Evolutionary conservation across 306 rosid species (phyloP), one percentile per base, ranked within the genome.

Genomic region (Sindora glabra): DNA sequence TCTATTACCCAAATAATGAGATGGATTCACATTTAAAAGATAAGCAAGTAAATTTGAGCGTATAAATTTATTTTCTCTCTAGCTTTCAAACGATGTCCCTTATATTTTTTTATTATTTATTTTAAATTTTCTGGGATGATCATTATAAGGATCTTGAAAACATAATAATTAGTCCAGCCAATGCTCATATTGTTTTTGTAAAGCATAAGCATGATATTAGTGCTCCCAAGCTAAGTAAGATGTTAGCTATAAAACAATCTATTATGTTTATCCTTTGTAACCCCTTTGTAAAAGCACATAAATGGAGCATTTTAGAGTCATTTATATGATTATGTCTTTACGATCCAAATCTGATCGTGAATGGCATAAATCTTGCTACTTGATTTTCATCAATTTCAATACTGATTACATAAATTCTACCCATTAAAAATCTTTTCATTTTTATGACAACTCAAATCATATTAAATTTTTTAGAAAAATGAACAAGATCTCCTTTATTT

Each of bases 101-200:
- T 22, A 33, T 45, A 42, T 45, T 13, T 44, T 29, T 16, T 54
- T 8, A 21, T 1, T 22, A 37, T 57, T 10, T 55, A 30, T 13
- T 40, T 51, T n/a, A 7, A 30, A 56, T 64, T 18, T 48, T 49
- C 17, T 21, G 83, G 95, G 95, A 73, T 0, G 87, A 73, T 51
- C 88, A 85, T 55, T 85, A 91, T 26, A 96, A 91, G 54, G 98
- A 88, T 32, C 65, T 68, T 15, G 95, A 91, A 48, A 95, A 91
- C 69, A 54, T 77, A 83, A 65, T 74, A 5, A 88, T 91, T 50
- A 70, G 69, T 36, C 96, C 92, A 56, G 78, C 78, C 5, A 95
- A 91, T 65, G 73, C 87, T 2, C 84, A 87, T 37, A 72, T 91
- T 67, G 84, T 87, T 25, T 88, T 81, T 66, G 95, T 95, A 0